These are phyloP conservation scores for Colletotrichum sp. DNA, from an alignment of 2,329 filamentous ascomycete species.

Conservation along the genomic window DNA sequence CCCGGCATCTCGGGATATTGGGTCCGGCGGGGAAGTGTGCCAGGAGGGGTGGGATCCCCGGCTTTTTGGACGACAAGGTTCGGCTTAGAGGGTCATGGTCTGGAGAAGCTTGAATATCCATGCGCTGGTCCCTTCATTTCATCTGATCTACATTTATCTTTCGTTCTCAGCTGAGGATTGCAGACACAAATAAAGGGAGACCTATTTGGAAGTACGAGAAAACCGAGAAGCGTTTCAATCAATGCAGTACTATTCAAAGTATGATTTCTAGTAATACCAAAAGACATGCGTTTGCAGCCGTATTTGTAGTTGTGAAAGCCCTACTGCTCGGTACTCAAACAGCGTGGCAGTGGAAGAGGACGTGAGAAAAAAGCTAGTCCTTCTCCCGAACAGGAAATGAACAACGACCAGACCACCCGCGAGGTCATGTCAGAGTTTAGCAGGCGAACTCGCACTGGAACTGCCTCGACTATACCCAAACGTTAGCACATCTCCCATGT, in stretches of 20 bases:
- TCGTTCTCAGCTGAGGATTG: neutral
- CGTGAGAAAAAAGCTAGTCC: neutral
- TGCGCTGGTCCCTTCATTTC: neutral
- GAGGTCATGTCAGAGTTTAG: neutral
- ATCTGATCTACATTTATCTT: neutral
- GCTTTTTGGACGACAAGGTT: neutral
- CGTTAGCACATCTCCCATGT: neutral
- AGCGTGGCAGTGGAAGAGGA: neutral
- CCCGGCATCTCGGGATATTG: neutral
- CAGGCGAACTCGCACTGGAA: neutral
- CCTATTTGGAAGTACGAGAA: neutral
- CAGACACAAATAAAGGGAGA: fast-evolving
- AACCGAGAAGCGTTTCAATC: neutral
- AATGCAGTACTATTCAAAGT: neutral
- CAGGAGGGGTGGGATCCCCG: neutral
- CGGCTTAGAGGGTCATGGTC: neutral
- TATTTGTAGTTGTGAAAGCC: neutral
- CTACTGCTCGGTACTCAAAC: neutral
- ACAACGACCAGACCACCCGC: neutral
- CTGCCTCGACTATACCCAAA: neutral
- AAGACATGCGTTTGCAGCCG: fast-evolving
- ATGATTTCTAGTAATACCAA: neutral
- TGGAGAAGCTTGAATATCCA: neutral
- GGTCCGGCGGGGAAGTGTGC: neutral
- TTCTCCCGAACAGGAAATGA: neutral